phyloP scores from a whole-genome alignment of 805 yeast species.

The Deakozyma indianensis region DNA sequence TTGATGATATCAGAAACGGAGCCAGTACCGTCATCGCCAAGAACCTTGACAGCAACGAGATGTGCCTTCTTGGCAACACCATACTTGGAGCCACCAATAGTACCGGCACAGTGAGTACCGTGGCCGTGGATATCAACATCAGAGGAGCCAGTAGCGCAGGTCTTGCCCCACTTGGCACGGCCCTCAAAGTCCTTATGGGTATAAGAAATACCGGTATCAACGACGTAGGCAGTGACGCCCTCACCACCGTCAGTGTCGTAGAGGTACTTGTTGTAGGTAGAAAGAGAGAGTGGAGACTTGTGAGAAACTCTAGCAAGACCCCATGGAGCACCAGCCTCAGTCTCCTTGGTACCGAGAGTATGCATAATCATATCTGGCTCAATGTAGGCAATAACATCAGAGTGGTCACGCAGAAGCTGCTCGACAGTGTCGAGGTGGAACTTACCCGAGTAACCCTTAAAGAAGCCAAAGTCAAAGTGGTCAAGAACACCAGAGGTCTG shows the following conservation, averaged over 20 bases:
- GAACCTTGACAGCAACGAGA: conserved; percentile 46
- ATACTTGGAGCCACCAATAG: conserved; percentile 41
- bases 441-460: conserved; percentile 71
- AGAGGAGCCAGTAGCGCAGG: conserved; percentile 33
- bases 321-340: conserved; percentile 51
- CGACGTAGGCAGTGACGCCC: conserved; percentile 39
- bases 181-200: conserved; percentile 45
- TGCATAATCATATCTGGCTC: conserved; percentile 40
- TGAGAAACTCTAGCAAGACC: conserved; percentile 52
- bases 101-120: conserved; percentile 57
- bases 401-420: conserved; percentile 39
- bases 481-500: conserved; percentile 14
- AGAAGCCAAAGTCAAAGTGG: conserved; percentile 30
- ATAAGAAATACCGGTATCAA: conserved; percentile 37
- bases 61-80: conserved; percentile 50
- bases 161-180: conserved; percentile 47
- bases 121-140: conserved; percentile 48
- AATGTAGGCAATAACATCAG: conserved; percentile 35
- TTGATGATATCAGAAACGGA: conserved; percentile 46
- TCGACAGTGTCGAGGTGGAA: conserved; percentile 61
- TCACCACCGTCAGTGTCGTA: conserved; percentile 43
- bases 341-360: conserved; percentile 27
- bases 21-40: conserved; percentile 45
- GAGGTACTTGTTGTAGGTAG: conserved; percentile 38
- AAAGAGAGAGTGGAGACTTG: conserved; percentile 40